phyloP scores from a whole-genome alignment of 352 stramenopile species.

The Globisporangium barbulae region DNA sequence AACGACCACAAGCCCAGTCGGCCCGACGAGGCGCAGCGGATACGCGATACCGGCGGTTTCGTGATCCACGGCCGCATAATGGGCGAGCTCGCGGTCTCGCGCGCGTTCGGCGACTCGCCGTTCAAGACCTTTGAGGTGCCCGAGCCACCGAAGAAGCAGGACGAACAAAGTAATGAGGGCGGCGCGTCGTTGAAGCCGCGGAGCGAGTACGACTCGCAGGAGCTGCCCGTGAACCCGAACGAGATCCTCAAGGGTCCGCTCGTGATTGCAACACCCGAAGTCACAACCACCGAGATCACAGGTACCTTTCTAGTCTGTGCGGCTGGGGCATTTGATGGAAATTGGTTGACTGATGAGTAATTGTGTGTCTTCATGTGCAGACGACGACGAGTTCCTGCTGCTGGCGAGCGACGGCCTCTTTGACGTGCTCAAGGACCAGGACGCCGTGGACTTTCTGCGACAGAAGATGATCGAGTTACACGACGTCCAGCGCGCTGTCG shows the following conservation, averaged over 20 bases:
- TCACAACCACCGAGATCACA: slow-evolving; percentile 68
- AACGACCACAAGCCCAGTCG: slow-evolving; percentile 96
- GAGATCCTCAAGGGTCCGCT: slow-evolving; percentile 82
- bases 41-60: slow-evolving; percentile 91
- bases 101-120: slow-evolving; percentile 90
- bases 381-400: slow-evolving; percentile 78
- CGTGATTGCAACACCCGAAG: slow-evolving; percentile 76
- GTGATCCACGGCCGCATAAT: slow-evolving; percentile 93
- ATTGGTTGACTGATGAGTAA: neutral
- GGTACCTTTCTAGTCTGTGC: slow-evolving; percentile 17
- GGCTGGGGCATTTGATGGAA: neutral
- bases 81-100: slow-evolving; percentile 81
- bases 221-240: slow-evolving; percentile 77
- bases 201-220: slow-evolving; percentile 75
- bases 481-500: slow-evolving; percentile 75
- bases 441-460: slow-evolving; percentile 73
- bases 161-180: neutral
- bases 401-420: slow-evolving; percentile 80
- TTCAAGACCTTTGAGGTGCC: slow-evolving; percentile 92
- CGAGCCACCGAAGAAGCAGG: slow-evolving; percentile 29
- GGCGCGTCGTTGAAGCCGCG: slow-evolving; percentile 34
- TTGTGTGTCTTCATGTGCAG: slow-evolving; percentile 17
- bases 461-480: slow-evolving; percentile 62
- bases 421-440: slow-evolving; percentile 83
- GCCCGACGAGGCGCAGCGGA: slow-evolving; percentile 92